A percentile compares a stretch with the other conserved stretches of the same genome.
These are phyloP conservation scores for Colletotrichum limetticola DNA, from an alignment of 2,329 filamentous ascomycete genomes.

Conservation along the genomic window DNA sequence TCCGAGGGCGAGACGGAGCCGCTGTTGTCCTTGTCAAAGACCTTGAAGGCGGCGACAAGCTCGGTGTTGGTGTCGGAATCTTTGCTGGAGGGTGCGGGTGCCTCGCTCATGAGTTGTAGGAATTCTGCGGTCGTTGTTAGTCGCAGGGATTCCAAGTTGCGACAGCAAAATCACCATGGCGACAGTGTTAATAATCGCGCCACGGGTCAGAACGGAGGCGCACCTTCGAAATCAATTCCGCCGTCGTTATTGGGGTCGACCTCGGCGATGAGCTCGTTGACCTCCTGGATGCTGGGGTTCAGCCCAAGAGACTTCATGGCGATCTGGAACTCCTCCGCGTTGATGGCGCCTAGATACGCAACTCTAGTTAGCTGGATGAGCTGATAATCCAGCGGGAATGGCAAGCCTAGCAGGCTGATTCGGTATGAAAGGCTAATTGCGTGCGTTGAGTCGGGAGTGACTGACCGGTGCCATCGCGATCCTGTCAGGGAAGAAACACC, in stretches of 20 bases:
- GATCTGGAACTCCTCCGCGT: conserved; percentile 36
- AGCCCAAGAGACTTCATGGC: conserved; percentile 38
- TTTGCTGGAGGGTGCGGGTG: conserved; percentile 32
- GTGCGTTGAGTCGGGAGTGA: not conserved
- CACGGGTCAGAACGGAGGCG: not conserved
- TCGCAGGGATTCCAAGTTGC: not conserved
- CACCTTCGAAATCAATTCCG: conserved; percentile 35
- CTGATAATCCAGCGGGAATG: not conserved
- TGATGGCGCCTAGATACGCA: conserved; percentile 30
- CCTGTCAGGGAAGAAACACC: conserved; percentile 20
- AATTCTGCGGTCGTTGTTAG: conserved; percentile 29
- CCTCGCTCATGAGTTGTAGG: conserved; percentile 36
- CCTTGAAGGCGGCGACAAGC: conserved; percentile 36
- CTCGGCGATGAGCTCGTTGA: conserved; percentile 36
- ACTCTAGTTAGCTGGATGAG: conserved; percentile 9
- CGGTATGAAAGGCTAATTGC: not conserved
- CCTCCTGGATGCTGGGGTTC: conserved; percentile 35
- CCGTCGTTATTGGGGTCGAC: conserved; percentile 36
- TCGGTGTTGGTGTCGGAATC: conserved; percentile 33
- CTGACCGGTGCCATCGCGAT: conserved; percentile 37
- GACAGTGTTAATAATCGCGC: not conserved
- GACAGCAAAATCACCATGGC: not conserved
- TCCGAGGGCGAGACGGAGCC: conserved; percentile 36
- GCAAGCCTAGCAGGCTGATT: not conserved
- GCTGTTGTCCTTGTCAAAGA: conserved; percentile 37